Percentiles rank a stretch among this genome's conserved stretches.
These are phyloP conservation scores for Alloascoidea hylecoeti DNA, from an alignment of 805 yeast species.

Conservation along the genomic window DNA sequence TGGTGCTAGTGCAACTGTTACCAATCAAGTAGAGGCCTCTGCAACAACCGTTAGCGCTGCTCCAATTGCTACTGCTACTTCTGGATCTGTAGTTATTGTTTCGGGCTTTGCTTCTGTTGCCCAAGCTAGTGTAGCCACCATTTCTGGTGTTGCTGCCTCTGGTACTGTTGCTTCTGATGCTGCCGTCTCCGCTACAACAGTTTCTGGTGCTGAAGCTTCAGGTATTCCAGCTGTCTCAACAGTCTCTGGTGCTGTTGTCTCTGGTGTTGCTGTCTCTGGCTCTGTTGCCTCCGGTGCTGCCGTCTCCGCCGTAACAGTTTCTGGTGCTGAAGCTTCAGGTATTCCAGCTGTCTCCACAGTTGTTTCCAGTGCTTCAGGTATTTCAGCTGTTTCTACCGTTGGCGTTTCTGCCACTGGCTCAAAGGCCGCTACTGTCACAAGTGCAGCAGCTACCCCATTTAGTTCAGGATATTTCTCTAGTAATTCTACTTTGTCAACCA, in stretches of 20 bases:
- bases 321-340: constrained; percentile 1
- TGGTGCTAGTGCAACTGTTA: neutral
- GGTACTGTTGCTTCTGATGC: constrained; percentile 2
- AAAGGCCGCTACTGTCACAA: neutral
- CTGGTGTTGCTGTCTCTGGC: neutral
- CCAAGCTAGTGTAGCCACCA: neutral
- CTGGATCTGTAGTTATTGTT: neutral
- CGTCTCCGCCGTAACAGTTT: neutral
- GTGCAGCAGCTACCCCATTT: neutral
- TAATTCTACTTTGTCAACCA: too few species aligned
- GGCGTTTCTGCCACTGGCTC: neutral
- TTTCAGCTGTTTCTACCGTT: too few species aligned
- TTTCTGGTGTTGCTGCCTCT: neutral
- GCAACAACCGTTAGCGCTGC: neutral
- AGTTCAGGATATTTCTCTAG: neutral
- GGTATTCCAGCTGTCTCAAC: constrained; percentile 1
- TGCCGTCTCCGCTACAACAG: neutral
- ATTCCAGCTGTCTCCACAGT: neutral
- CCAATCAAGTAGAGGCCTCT: neutral
- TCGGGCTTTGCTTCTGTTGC: constrained; percentile 1
- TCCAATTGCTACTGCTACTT: neutral
- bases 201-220: neutral
- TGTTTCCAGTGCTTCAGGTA: too few species aligned
- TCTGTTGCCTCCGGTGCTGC: constrained; percentile 1
- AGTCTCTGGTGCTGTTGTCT: neutral